Evolutionary conservation across 805 yeast species (phyloP), one percentile per base, ranked within the genome.

Genomic region (Wickerhamiella slavikovae): DNA sequence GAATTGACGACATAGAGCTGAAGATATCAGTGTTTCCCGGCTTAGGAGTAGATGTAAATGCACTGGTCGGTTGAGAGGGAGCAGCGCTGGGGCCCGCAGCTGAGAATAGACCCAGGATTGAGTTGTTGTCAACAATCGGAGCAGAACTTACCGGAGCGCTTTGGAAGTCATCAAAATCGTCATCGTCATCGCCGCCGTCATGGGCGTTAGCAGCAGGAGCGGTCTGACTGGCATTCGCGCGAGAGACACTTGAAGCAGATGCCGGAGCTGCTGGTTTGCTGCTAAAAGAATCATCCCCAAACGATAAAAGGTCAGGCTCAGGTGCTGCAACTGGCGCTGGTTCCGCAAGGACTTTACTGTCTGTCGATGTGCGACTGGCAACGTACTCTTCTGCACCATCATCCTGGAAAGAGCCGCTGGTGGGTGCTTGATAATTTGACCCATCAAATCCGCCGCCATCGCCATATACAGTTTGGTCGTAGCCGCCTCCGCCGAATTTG

Each of bases 121-220:
- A 35, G 15, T 33, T 33, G 15, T 20, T 36, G n/a, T 35, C 21
- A n/a, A 31, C 25, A 5, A 44, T n/a, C 7, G 32, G 22, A 11
- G 40, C 26, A 10, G 43, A 27, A 7, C 51, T 51, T 10, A 66
- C 61, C 12, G 70, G 66, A n/a, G 73, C 71, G 25, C 57, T 45
- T 45, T 69, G 74, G 60, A 70, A 70, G 39, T 70, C 76, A 38
- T 66, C 75, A 45, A 66, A 66, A 36, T 66, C 72, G 37, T 66
- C 72, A 35, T 66, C 71, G 33, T 31, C 34, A 14, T 17, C 34
- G 13, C 11, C 24, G 7, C 3, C 25, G 5, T 22, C 22, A 4
- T 27, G 28, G 15, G 31, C 22, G 2, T 28, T 23, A n/a, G 23
- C 11, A 7, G 29, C 26, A 21, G 29, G n/a, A 18, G 30, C 22